Base-by-base conservation (phyloP, 1,284 basidiomycete genomes). In the Irpex rosettiformis region DNA sequence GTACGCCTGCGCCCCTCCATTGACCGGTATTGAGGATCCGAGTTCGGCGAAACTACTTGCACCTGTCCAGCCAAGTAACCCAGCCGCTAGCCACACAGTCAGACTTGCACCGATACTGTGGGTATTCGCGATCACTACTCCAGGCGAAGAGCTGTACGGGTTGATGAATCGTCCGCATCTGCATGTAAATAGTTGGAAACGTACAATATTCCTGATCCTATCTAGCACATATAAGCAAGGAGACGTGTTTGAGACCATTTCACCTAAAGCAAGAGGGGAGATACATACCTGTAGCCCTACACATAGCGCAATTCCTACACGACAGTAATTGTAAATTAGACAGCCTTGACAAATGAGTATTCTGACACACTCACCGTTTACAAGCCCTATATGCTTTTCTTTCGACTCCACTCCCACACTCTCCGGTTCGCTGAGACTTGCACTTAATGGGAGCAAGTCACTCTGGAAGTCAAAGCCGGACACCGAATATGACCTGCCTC, bases 131-230 rank as follows among this genome's bases (percentile, higher is more conserved):
- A 95, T 84, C 1, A 97, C 86, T n/a, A 96, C 86, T 22, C 93
- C 94, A 0, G 94, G 94, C 1, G 91, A 93, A 0, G 92, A 94
- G 75, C 90, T 93, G 57, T 4, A 37, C 1, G 33, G 21, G 21
- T 40, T 49, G 33, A 21, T 28, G 54, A 33, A 37, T 54, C 21
- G 54, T 10, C 29, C 8, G 29, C 28, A 24, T 45, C 40, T 30
- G 2, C 21, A 30, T n/a, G 33, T 11, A 25, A 2, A 30, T 42
- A 27, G 4, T 21, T 13, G 27, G 13, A 30, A 27, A 61, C 84
- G 65, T 69, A 92, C 91, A 97, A 97, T 63, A 97, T 96, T 21
- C 94, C 94, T 11, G 91, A 93, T 28, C 94, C 94, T 70, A 96
- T 93, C 84, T 89, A 62, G 48, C 45, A n/a, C 24, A 13, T 48